Conservation (phyloP, 2,329 filamentous ascomycete species). For the Aspergillus luchuensis region DNA sequence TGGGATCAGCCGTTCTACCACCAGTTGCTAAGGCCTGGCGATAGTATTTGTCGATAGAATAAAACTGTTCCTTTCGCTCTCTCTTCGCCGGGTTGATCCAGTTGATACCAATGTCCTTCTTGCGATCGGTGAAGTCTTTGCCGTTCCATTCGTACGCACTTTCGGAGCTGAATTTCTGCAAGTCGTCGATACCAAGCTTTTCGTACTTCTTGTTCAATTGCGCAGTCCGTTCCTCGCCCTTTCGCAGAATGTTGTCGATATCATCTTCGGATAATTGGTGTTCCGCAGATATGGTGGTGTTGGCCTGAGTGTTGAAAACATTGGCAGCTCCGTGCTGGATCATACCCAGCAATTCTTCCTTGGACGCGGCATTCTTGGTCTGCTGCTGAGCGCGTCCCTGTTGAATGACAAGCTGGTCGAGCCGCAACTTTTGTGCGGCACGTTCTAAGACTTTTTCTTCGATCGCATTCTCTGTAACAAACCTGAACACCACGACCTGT, state of each 20-base stretch:
- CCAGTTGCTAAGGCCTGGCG: slow-evolving; percentile 84
- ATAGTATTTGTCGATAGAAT: slow-evolving; percentile 99
- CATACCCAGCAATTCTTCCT: slow-evolving; percentile 95
- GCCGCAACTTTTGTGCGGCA: slow-evolving; percentile 91
- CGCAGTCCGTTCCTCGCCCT: slow-evolving; percentile 85
- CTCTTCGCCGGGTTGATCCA: slow-evolving; percentile 99
- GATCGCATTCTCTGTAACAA: slow-evolving; percentile 96
- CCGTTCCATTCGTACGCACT: slow-evolving; percentile 99
- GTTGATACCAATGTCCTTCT: slow-evolving; percentile 86
- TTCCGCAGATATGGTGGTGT: slow-evolving; percentile 60
- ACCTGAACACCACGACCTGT: slow-evolving; percentile 93
- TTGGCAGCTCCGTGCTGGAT: slow-evolving; percentile 98
- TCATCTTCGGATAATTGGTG: slow-evolving; percentile 78
- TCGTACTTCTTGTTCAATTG: slow-evolving; percentile 92
- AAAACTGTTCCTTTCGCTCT: slow-evolving; percentile 96
- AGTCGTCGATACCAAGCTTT: slow-evolving; percentile 91
- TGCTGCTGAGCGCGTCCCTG: slow-evolving; percentile 92
- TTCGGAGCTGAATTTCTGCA: slow-evolving; percentile 97
- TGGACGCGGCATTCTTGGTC: slow-evolving; percentile 87
- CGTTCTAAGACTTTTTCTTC: slow-evolving; percentile 97
- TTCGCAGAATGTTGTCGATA: slow-evolving; percentile 82
- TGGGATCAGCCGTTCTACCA: slow-evolving; percentile 75
- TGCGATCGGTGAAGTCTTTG: slow-evolving; percentile 87
- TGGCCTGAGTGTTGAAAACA: slow-evolving; percentile 76
- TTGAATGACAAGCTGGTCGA: slow-evolving; percentile 97